Conservation (phyloP, 768 basidiomycete species). For the Tephrocybe sp. region DNA sequence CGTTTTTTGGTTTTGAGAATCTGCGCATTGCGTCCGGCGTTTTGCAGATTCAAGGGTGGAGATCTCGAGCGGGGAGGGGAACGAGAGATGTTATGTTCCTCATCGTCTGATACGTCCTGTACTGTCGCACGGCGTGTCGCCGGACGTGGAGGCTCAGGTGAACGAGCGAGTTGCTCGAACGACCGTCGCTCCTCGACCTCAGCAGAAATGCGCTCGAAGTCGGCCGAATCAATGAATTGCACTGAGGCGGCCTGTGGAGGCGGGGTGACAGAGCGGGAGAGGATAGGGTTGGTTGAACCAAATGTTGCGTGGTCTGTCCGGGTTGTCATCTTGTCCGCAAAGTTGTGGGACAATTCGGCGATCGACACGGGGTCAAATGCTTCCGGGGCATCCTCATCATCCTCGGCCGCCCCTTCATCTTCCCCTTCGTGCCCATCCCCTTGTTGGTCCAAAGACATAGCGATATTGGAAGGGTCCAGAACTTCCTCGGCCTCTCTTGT, state of each 20-base stretch:
- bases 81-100: constrained; percentile 2
- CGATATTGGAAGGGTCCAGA: constrained; percentile 29
- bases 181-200: constrained; percentile 44
- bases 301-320: constrained; percentile 54
- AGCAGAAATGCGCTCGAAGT: constrained; percentile 58
- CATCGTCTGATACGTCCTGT: constrained; percentile 14
- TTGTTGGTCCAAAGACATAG: constrained; percentile 32
- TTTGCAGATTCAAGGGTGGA: neutral
- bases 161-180: constrained; percentile 1
- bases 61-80: constrained; percentile 1
- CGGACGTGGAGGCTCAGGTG: neutral
- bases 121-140: constrained; percentile 11
- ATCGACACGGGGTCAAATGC: constrained; percentile 35
- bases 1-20: neutral
- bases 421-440: constrained; percentile 14
- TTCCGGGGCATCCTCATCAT: constrained; percentile 30
- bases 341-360: constrained; percentile 27
- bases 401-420: constrained; percentile 24
- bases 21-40: constrained; percentile 9
- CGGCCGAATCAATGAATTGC: constrained; percentile 53
- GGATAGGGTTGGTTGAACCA: constrained; percentile 35
- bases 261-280: constrained; percentile 16
- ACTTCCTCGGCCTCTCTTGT: constrained; percentile 41
- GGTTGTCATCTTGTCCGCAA: constrained; percentile 47
- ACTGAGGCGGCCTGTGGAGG: constrained; percentile 1